These are phyloP conservation scores for Phytopythium sindhum DNA, from an alignment of 352 stramenopile genomes.

Conservation along the genomic window DNA sequence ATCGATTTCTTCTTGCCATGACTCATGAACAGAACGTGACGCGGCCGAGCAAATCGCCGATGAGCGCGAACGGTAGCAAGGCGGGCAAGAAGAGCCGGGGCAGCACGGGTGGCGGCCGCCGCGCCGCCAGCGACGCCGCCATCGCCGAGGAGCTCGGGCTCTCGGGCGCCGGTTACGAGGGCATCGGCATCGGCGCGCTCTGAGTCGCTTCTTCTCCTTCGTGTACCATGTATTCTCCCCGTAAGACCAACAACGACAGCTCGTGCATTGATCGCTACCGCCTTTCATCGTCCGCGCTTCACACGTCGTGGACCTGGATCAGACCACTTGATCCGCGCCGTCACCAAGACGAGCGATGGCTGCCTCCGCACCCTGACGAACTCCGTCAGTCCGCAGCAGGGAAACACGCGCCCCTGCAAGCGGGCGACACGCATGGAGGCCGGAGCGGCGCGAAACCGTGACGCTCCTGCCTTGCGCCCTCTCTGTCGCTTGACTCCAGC, in stretches of 20 bases:
- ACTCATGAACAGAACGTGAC: constrained; percentile 49
- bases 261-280: too few relatives aligned
- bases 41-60: constrained; percentile 38
- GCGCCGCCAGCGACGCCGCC: constrained; percentile 34
- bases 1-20: constrained; percentile 11
- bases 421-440: too few relatives aligned
- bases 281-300: too few relatives aligned
- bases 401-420: too few relatives aligned
- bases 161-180: constrained; percentile 45
- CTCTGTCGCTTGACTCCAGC: too few relatives aligned
- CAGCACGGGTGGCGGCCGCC: constrained; percentile 5
- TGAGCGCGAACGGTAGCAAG: constrained; percentile 34
- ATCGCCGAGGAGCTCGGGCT: constrained; percentile 60
- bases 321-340: too few relatives aligned
- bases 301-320: too few relatives aligned
- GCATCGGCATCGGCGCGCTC: constrained; percentile 58
- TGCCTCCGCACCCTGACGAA: too few relatives aligned
- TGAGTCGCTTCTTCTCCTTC: constrained; percentile 19
- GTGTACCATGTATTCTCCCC: neutral
- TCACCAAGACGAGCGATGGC: too few relatives aligned
- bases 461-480: too few relatives aligned
- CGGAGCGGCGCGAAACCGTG: too few relatives aligned
- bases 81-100: constrained; percentile 13
- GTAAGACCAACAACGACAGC: neutral
- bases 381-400: too few relatives aligned